Base-by-base conservation (phyloP, 345 rosid genomes). In the Lepidium sativum region DNA sequence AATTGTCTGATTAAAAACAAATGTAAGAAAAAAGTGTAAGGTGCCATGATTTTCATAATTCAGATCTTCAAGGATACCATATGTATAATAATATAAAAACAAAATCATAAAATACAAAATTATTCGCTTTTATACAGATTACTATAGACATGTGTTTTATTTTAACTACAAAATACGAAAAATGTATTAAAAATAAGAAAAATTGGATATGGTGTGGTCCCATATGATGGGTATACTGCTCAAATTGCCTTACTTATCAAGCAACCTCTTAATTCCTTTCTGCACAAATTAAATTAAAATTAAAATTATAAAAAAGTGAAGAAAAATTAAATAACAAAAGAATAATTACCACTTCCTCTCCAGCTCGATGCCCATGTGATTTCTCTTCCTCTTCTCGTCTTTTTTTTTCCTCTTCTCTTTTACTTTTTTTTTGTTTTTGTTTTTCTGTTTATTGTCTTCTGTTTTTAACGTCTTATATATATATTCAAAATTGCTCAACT, bases 161-260 rank as follows among this genome's bases (percentile, higher is more conserved):
- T 56, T 39, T 18, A 9, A 54, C 44, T 42, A 62, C 9, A 43
- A 44, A 63, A 65, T 63, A 68, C 37, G 45, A 52, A 44, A 12
- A 38, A 56, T n/a, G 52, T 57, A 29, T 21, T 33, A 16, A 56
- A 27, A 70, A 52, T 49, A 50, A 68, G 50, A 69, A 54, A 74
- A 63, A 37, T 35, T 51, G 63, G 40, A 54, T 55, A 70, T 82
- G 86, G 80, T 83, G 90, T 74, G 87, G 95, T 83, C 95, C n/a
- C 96, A 85, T 84, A 73, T 66, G 68, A 60, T 86, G 77, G 84
- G 88, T 77, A 76, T 79, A 79, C 89, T 79, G 94, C 86, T 83
- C 84, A 67, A 81, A 67, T 80, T 87, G 83, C 91, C 94, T 92
- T 87, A 94, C 79, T 73, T 60, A 62, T 73, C 77, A 73, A 73